Evolutionary conservation across 345 rosid species (phyloP).

Genomic region (Turnera subulata): DNA sequence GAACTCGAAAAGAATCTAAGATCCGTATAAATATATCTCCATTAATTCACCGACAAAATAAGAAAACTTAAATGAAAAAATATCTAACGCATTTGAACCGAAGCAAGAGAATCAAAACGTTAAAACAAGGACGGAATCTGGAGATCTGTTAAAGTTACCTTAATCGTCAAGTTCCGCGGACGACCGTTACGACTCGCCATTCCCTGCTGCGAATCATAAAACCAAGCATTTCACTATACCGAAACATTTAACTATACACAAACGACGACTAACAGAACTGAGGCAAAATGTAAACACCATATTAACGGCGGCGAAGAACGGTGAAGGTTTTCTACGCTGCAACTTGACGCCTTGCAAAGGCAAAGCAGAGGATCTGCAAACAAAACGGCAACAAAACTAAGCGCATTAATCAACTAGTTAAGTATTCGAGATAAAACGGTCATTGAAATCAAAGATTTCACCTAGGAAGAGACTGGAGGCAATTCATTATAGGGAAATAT

Average conservation of each 20-base stretch:
- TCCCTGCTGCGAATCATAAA: constrained; percentile 36
- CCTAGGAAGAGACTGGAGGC: constrained; percentile 63
- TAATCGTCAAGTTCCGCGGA: constrained; percentile 31
- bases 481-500: constrained; percentile 39
- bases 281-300: constrained; percentile 10
- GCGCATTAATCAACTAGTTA: background rate
- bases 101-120: background rate
- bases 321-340: constrained; percentile 30
- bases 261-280: background rate
- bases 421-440: background rate
- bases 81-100: background rate
- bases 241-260: background rate
- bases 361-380: constrained; percentile 50
- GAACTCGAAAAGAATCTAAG: no score
- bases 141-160: constrained; percentile 36
- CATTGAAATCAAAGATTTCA: constrained; percentile 11
- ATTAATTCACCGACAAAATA: no score
- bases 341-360: constrained; percentile 39
- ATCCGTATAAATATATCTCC: no score
- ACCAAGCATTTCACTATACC: background rate
- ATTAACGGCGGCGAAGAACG: constrained; percentile 7
- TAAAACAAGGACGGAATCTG: background rate
- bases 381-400: constrained; percentile 2
- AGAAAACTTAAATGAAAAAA: background rate
- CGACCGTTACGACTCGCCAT: constrained; percentile 30